Evolutionary conservation across 495 filamentous ascomycete species (phyloP).

Genomic region (Podospora australis): DNA sequence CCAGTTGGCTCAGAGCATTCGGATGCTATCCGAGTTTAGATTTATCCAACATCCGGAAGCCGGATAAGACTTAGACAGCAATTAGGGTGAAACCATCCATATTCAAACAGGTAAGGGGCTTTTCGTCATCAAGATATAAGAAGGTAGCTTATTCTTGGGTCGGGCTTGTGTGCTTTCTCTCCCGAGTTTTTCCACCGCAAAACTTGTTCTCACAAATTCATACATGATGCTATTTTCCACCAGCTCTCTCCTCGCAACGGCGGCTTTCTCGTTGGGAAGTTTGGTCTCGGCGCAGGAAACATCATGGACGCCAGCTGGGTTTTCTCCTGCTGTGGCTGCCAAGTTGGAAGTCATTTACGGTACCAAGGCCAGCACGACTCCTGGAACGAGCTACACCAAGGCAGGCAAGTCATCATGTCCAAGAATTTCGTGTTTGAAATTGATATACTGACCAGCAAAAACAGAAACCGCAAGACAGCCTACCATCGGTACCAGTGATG

Average conservation of each 20-base stretch:
- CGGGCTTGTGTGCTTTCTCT: too few species aligned
- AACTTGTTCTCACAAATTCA: too few species aligned
- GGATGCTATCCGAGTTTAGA: too few species aligned
- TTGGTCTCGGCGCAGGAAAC: slow-evolving; percentile 24
- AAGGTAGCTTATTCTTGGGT: too few species aligned
- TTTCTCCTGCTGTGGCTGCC: slow-evolving; percentile 30
- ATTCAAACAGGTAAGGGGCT: too few species aligned
- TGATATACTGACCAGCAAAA: slow-evolving; percentile 7
- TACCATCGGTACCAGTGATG: slow-evolving; percentile 34
- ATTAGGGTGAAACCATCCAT: too few species aligned
- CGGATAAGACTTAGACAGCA: too few species aligned
- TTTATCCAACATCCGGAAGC: too few species aligned
- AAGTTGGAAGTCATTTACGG: slow-evolving; percentile 42
- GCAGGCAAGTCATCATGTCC: slow-evolving; percentile 16
- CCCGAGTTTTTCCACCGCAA: too few species aligned
- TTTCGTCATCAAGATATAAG: too few species aligned
- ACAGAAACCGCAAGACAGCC: slow-evolving; percentile 33
- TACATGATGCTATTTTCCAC: slow-evolving; percentile 6
- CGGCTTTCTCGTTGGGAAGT: slow-evolving; percentile 5
- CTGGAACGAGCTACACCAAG: slow-evolving; percentile 34
- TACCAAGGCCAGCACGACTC: slow-evolving; percentile 29
- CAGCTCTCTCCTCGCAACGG: background rate
- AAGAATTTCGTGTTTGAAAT: background rate
- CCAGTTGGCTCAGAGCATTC: too few species aligned
- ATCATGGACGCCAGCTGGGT: slow-evolving; percentile 41